Conservation (phyloP, 148 eudicot genomes). For the Pharnaceum exiguum region DNA sequence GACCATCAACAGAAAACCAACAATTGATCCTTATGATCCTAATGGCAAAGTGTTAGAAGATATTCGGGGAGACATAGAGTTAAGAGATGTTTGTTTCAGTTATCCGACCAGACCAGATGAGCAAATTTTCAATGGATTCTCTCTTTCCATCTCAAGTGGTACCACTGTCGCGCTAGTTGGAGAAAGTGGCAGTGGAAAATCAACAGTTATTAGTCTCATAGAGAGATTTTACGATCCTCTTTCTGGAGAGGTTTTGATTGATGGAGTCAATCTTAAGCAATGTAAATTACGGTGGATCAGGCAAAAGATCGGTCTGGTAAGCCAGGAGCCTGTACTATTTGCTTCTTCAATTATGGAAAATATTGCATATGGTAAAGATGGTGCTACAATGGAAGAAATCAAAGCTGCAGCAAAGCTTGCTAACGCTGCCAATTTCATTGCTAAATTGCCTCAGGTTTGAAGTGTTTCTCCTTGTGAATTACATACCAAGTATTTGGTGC, state of each 20-base stretch:
- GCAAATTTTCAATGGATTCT: slow-evolving; percentile 47
- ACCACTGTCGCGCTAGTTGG: slow-evolving; percentile 66
- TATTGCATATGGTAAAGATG: slow-evolving; percentile 56
- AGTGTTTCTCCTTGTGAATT: neutral
- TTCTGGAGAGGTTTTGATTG: slow-evolving; percentile 57
- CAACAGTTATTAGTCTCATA: slow-evolving; percentile 53
- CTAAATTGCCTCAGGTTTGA: slow-evolving; percentile 58
- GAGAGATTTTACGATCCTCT: slow-evolving; percentile 75
- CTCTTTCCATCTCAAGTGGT: slow-evolving; percentile 47
- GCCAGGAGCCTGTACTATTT: slow-evolving; percentile 70
- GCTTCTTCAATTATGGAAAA: slow-evolving; percentile 53
- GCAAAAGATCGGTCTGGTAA: slow-evolving; percentile 58
- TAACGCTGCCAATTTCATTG: slow-evolving; percentile 55
- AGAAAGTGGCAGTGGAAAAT: slow-evolving; percentile 73
- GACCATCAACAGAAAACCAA: slow-evolving; percentile 53
- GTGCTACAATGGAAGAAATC: slow-evolving; percentile 46
- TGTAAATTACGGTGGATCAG: slow-evolving; percentile 63
- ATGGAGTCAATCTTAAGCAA: slow-evolving; percentile 52
- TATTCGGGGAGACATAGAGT: slow-evolving; percentile 49
- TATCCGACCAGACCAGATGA: slow-evolving; percentile 63
- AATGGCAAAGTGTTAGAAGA: slow-evolving; percentile 49
- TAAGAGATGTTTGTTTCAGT: slow-evolving; percentile 47
- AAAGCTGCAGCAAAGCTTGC: slow-evolving; percentile 55
- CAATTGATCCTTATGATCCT: slow-evolving; percentile 47
- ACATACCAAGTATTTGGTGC: no score